A percentile compares a stretch with the other conserved stretches of the same genome.
phyloP scores from a whole-genome alignment of 2,329 filamentous ascomycete genomes.

The Hypoxylon sp. region DNA sequence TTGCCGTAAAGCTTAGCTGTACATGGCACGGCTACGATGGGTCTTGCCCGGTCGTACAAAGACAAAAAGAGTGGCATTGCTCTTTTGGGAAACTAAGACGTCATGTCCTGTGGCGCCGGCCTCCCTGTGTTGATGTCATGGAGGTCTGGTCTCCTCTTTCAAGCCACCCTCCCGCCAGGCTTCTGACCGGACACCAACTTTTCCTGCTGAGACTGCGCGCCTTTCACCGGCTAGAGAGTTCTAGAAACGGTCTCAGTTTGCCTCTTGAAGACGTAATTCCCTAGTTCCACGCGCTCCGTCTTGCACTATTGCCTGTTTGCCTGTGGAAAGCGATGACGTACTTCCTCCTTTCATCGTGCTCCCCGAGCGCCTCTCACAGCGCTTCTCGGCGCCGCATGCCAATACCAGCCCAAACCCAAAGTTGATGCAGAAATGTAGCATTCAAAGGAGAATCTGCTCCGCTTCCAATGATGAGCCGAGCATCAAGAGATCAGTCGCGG shows the following conservation, averaged over 20 bases:
- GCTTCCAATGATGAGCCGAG: neutral
- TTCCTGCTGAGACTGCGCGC: conserved; percentile 1
- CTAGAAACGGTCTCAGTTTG: conserved; percentile 3
- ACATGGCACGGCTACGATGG: too few species aligned
- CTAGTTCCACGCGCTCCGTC: neutral
- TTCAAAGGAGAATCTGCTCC: neutral
- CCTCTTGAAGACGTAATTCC: conserved; percentile 25
- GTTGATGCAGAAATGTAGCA: too few species aligned
- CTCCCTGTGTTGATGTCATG: conserved; percentile 33
- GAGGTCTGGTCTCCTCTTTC: conserved; percentile 15
- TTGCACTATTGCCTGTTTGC: neutral
- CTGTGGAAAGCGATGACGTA: conserved; percentile 17
- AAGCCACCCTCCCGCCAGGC: conserved; percentile 17
- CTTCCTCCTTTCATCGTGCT: too few species aligned
- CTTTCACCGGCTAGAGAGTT: neutral
- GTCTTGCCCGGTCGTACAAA: conserved; percentile 6
- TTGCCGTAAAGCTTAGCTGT: too few species aligned
- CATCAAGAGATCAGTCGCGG: too few species aligned
- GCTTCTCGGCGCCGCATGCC: too few species aligned
- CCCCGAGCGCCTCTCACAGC: too few species aligned
- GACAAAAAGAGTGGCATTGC: conserved; percentile 17
- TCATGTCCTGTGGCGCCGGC: conserved; percentile 27
- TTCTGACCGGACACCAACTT: neutral
- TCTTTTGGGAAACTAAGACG: conserved; percentile 38
- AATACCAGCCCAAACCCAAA: neutral